These are phyloP conservation scores for Pluteus cervinus DNA, from an alignment of 768 basidiomycete species.

Conservation along the genomic window DNA sequence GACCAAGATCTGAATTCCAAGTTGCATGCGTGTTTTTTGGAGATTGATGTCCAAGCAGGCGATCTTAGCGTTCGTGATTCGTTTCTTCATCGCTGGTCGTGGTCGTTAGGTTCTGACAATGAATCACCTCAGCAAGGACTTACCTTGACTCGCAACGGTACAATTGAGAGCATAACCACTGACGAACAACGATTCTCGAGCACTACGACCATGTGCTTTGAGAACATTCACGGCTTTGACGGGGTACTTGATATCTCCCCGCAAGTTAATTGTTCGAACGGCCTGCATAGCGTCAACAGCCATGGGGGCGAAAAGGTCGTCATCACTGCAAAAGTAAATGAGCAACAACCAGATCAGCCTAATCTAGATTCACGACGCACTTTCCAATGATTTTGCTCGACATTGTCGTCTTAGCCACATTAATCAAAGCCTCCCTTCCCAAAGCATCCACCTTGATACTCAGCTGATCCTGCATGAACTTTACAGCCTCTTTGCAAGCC, in stretches of 20 bases:
- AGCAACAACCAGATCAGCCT: background rate
- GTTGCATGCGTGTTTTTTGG: slow-evolving; percentile 93
- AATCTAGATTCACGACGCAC: slow-evolving; percentile 44
- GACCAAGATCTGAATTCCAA: slow-evolving; percentile 95
- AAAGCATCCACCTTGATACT: slow-evolving; percentile 90
- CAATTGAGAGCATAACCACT: slow-evolving; percentile 98
- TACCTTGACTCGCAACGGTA: slow-evolving; percentile 98
- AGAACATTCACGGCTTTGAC: slow-evolving; percentile 98
- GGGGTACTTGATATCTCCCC: slow-evolving; percentile 97
- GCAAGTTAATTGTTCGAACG: slow-evolving; percentile 88
- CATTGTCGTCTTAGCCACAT: slow-evolving; percentile 98
- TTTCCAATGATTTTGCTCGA: slow-evolving; percentile 96
- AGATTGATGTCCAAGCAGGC: slow-evolving; percentile 98
- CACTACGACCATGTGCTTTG: slow-evolving; percentile 95
- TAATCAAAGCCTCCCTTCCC: slow-evolving; percentile 89
- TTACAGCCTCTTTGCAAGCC: slow-evolving; percentile 95
- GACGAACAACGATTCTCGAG: slow-evolving; percentile 90
- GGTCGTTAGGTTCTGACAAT: slow-evolving; percentile 3
- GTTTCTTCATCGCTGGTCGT: slow-evolving; percentile 88
- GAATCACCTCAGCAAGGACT: slow-evolving; percentile 11
- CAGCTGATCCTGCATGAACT: slow-evolving; percentile 96
- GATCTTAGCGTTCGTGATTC: slow-evolving; percentile 90
- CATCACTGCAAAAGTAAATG: slow-evolving; percentile 57
- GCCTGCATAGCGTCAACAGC: slow-evolving; percentile 98
- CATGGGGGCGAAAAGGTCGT: slow-evolving; percentile 97